Evolutionary conservation across 169 alveolate species (phyloP).

Genomic region (Eimeria zaria): DNA sequence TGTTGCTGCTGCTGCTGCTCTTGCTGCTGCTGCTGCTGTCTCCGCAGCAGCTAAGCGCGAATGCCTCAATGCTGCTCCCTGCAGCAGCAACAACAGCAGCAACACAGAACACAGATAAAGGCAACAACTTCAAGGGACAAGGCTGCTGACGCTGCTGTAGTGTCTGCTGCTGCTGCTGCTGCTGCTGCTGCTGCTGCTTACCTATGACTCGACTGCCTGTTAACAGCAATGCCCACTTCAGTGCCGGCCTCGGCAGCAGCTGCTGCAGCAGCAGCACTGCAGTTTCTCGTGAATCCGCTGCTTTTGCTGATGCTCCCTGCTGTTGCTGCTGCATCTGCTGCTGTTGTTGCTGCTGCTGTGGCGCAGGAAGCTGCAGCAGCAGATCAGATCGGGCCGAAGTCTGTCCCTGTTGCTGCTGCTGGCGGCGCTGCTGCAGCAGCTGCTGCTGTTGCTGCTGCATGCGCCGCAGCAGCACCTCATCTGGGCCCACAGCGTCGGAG

Average conservation of each 20-base stretch:
- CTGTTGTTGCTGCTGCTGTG: conserved; percentile 23
- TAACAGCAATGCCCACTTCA: conserved; percentile 45
- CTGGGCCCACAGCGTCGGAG: conserved; percentile 28
- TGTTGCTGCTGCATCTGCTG: conserved; percentile 52
- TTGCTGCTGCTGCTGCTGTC: conserved; percentile 40
- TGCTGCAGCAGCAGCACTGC: conserved; percentile 69
- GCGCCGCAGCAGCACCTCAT: conserved; percentile 48
- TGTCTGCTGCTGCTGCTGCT: neutral
- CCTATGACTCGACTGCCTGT: conserved; percentile 3
- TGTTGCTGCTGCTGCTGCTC: conserved; percentile 61
- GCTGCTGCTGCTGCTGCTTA: conserved; percentile 6
- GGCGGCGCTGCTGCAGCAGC: conserved; percentile 27
- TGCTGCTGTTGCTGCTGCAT: conserved; percentile 58
- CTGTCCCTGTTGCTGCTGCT: neutral
- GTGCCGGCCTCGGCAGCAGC: conserved; percentile 47
- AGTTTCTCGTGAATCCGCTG: neutral
- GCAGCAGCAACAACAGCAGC: conserved; percentile 61
- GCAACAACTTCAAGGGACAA: neutral
- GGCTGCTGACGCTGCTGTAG: too few relatives aligned
- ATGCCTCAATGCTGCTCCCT: conserved; percentile 73
- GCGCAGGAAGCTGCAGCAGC: neutral
- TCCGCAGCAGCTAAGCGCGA: conserved; percentile 47
- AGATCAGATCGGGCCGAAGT: neutral
- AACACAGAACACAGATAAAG: neutral
- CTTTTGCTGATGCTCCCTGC: neutral